Conservation (phyloP, 2,329 filamentous ascomycete genomes). For the Colletotrichum lindemuthianum region DNA sequence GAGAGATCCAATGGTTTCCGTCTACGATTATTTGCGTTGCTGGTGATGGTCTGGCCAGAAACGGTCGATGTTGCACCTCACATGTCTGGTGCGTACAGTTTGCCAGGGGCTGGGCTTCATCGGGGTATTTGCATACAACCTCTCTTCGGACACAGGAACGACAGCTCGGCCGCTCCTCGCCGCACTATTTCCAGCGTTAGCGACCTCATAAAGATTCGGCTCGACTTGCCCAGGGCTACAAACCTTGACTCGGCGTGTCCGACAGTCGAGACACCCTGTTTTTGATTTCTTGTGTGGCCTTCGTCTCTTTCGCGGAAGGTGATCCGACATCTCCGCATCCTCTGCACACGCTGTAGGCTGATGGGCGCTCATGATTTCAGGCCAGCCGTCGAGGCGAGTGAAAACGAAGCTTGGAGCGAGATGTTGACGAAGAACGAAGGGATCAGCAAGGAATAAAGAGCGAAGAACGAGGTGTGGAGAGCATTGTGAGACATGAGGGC, state of each 20-base stretch:
- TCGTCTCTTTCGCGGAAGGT: conserved; percentile 7
- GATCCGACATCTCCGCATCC: neutral
- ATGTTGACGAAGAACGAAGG: neutral
- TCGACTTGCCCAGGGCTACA: neutral
- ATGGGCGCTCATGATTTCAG: neutral
- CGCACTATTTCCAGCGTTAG: conserved; percentile 23
- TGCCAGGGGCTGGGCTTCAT: neutral
- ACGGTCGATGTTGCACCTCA: too few relatives aligned
- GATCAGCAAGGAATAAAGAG: neutral
- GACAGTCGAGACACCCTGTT: conserved; percentile 33
- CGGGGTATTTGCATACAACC: conserved; percentile 22
- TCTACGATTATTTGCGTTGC: too few relatives aligned
- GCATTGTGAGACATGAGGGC: too few relatives aligned
- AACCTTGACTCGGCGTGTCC: conserved; percentile 37
- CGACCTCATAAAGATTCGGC: neutral
- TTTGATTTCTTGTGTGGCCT: conserved; percentile 34
- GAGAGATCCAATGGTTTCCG: too few relatives aligned
- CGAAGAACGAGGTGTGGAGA: conserved; percentile 32
- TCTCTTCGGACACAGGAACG: conserved; percentile 28
- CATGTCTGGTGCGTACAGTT: neutral
- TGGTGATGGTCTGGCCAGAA: neutral
- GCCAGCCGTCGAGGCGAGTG: neutral
- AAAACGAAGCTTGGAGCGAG: neutral
- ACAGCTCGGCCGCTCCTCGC: conserved; percentile 33
- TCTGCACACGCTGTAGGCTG: neutral